Base-by-base conservation (phyloP, 345 rosid species). In the Euphorbia peplus region DNA sequence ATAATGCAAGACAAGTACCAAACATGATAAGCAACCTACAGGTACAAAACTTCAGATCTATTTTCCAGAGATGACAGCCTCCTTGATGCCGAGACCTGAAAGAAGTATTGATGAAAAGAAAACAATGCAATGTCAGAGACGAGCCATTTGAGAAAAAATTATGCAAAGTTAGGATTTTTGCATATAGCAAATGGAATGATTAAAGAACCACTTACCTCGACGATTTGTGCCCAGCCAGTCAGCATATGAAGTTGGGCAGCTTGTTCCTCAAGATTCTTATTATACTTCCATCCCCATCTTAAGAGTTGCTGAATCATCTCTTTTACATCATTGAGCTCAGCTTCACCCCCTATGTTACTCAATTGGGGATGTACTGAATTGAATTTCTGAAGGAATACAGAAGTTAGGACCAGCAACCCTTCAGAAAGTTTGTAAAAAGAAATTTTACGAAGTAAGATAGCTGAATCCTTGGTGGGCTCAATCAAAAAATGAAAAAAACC, bases 171-270 rank as follows among this genome's bases (percentile, higher is more conserved):
- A 19, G 37, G 21, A 47, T 21, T 18, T 12, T 1, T 16, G 54
- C 5, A 14, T 7, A 72, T 14, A 54, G 19, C 25, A 42, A 16
- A 54, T 0, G 14, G 21, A 53, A 41, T 10, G n/a, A 29, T 35
- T 53, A 13, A 69, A 67, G 41, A 75, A n/a, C 54, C 59, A 70
- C 76, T 63, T 29, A 92, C 98, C 98, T 93, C 97, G 67, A 83
- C 95, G 73, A 91, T 80, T 66, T 89, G 98, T 71, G 97, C 85
- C 97, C 98, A 93, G 63, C 91, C 98, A 72, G 91, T 82, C 81
- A 93, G 83, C 97, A 89, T 91, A 74, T 93, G 98, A 80, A 93
- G 98, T 74, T 93, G 97, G 71, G 95, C 97, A 73, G 97, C 96
- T 79, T 89, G 96, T 76, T 93, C 98, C 82, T 93, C 97, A 54